phyloP scores from a whole-genome alignment of 306 rosid genomes.

The Comarum palustre region DNA sequence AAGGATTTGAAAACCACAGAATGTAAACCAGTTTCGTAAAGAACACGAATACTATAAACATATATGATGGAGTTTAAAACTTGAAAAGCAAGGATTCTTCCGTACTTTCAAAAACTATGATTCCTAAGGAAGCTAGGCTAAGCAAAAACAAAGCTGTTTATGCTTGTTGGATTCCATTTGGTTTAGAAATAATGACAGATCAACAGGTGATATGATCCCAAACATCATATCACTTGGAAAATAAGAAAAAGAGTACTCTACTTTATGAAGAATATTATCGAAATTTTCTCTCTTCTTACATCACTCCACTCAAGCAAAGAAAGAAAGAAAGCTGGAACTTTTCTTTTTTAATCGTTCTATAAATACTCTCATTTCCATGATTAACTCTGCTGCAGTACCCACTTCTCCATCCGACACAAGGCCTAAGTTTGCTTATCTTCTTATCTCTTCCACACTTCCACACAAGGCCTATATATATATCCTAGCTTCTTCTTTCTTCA shows the following conservation, averaged over 20 bases:
- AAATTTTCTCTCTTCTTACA: background rate
- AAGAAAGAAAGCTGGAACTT: constrained; percentile 1
- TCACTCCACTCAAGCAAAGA: background rate
- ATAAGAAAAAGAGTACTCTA: background rate
- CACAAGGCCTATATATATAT: no score
- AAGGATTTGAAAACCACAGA: background rate
- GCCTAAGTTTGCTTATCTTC: background rate
- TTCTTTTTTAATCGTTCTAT: background rate
- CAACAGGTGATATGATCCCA: constrained; percentile 5
- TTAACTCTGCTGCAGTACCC: background rate
- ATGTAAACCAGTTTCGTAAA: background rate
- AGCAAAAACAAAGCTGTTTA: background rate
- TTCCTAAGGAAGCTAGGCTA: background rate
- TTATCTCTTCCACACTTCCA: background rate
- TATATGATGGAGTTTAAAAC: background rate
- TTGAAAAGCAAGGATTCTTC: background rate
- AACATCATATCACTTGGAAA: constrained; percentile 12
- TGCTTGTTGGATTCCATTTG: constrained; percentile 4
- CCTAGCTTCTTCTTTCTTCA: background rate
- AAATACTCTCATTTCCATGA: background rate
- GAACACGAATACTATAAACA: background rate
- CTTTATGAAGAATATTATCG: constrained; percentile 1
- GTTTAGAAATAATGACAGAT: background rate
- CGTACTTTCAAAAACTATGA: background rate
- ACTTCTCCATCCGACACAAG: background rate